Base-by-base conservation (phyloP, 2,329 filamentous ascomycete genomes). In the Colletotrichum neosansevieriae region DNA sequence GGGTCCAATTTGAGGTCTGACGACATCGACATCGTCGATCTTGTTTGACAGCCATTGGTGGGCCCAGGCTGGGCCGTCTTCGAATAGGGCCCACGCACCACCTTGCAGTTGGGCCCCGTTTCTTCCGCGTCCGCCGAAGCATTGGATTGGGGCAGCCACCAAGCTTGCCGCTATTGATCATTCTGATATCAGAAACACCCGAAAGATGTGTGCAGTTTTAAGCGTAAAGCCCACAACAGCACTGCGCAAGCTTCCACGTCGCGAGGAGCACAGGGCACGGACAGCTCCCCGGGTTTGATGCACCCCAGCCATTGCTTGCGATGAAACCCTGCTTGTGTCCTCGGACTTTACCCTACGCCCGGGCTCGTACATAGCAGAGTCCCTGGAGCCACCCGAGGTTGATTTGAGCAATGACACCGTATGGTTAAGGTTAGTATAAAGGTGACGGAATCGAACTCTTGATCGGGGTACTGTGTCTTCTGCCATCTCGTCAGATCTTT, bases 401-500 rank as follows among this genome's bases (percentile, higher is more conserved):
- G 7, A 42, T 61, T n/a, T 53, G 15, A 34, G 21, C 29, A 29
- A 29, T 24, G 10, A 42, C 24, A 42, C 45, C 42, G 34, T 17
- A 51, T 29, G 11, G 9, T 51, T 56, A 58, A 15, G 32, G 36
- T 40, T 53, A 36, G 17, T 64, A 67, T 64, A 67, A 63, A 67
- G 59, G 11, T 38, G 12, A 15, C 19, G 51, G 10, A 9, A 24
- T 40, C 53, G 19, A 34, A 50, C 6, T 36, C 49, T n/a, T 40
- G 12, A 4, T 10, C 11, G 1, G 21, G 36, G 15, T 47, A 10
- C 6, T 13, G 9, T 15, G 17, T 44, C 2, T 29, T 32, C 36
- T 58, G 29, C 15, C 29, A 58, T 58, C 45, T 17, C 44, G 58
- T 40, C 17, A 34, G 36, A 32, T 36, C 34, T 40, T 21, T 36